phyloP scores from a whole-genome alignment of 139 green algal genomes.

The Prasinococcaceae sp. region DNA sequence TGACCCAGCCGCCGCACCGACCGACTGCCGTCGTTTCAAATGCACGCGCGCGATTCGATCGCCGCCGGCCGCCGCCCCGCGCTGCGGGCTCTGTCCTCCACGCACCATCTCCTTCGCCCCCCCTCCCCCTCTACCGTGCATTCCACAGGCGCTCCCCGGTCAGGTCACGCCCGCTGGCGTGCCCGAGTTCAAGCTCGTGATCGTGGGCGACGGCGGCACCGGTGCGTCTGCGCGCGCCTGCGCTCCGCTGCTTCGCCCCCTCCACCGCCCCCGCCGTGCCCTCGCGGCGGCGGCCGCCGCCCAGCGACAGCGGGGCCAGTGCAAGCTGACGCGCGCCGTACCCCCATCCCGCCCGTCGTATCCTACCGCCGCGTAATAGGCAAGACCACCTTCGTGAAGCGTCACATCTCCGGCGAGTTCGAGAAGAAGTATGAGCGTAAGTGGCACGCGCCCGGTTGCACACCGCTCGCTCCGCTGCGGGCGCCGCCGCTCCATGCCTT shows the following conservation, averaged over 20 bases:
- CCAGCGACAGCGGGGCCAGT: too few relatives aligned
- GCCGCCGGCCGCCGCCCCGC: too few relatives aligned
- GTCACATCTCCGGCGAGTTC: slow-evolving; percentile 96
- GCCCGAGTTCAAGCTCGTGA: slow-evolving; percentile 91
- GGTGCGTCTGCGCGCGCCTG: slow-evolving; percentile 30
- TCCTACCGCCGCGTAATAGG: slow-evolving; percentile 9
- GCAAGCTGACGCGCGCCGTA: too few relatives aligned
- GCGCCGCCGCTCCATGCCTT: too few relatives aligned
- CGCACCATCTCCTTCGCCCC: not conserved
- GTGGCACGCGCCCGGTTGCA: not conserved
- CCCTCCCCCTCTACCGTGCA: not conserved
- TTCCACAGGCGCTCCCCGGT: slow-evolving; percentile 24
- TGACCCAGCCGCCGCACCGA: too few relatives aligned
- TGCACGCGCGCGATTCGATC: too few relatives aligned
- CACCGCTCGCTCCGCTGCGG: too few relatives aligned
- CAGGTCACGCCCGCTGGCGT: slow-evolving; percentile 29
- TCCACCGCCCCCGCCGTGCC: too few relatives aligned
- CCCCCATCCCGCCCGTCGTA: not conserved
- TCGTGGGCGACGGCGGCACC: slow-evolving; percentile 94
- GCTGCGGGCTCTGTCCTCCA: too few relatives aligned
- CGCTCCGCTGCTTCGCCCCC: too few relatives aligned
- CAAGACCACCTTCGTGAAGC: slow-evolving; percentile 82
- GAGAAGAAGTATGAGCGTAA: slow-evolving; percentile 98
- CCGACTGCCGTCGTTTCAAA: too few relatives aligned
- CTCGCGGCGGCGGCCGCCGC: too few relatives aligned